These are phyloP conservation scores for Phaffomyces opuntiae DNA, from an alignment of 805 yeast genomes.

Conservation along the genomic window DNA sequence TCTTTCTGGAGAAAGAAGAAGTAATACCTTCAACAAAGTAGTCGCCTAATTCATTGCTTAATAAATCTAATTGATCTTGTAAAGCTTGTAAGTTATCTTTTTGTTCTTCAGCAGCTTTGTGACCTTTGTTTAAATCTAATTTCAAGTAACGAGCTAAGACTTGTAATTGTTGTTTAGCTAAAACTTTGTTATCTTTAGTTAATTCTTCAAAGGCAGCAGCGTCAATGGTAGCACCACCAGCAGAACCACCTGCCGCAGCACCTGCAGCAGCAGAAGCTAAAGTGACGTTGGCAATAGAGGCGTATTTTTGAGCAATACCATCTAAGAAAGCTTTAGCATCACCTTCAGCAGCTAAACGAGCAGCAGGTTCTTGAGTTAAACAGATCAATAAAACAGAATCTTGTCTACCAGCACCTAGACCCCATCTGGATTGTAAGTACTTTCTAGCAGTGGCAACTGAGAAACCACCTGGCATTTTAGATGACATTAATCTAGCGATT, in stretches of 20 bases:
- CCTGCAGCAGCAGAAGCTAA: constrained; percentile 57
- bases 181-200: constrained; percentile 40
- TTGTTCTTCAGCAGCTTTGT: constrained; percentile 66
- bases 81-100: constrained; percentile 77
- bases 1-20: constrained; percentile 84
- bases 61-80: constrained; percentile 86
- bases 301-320: constrained; percentile 74
- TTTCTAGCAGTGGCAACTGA: constrained; percentile 88
- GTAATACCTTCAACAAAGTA: constrained; percentile 86
- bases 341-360: constrained; percentile 76
- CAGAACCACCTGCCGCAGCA: constrained; percentile 41
- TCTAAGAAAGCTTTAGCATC: constrained; percentile 93
- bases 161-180: constrained; percentile 61
- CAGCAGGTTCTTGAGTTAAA: constrained; percentile 83
- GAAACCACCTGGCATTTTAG: constrained; percentile 99
- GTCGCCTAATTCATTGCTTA: constrained; percentile 73
- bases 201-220: constrained; percentile 86
- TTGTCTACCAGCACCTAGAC: constrained; percentile 90
- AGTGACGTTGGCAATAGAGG: constrained; percentile 72
- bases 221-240: constrained; percentile 86
- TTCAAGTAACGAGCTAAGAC: constrained; percentile 92
- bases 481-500: constrained; percentile 84
- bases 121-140: constrained; percentile 86
- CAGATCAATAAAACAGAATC: constrained; percentile 82
- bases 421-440: constrained; percentile 87